Evolutionary conservation across 2,329 filamentous ascomycete species (phyloP).

Genomic region (Aspergillus glaucus): DNA sequence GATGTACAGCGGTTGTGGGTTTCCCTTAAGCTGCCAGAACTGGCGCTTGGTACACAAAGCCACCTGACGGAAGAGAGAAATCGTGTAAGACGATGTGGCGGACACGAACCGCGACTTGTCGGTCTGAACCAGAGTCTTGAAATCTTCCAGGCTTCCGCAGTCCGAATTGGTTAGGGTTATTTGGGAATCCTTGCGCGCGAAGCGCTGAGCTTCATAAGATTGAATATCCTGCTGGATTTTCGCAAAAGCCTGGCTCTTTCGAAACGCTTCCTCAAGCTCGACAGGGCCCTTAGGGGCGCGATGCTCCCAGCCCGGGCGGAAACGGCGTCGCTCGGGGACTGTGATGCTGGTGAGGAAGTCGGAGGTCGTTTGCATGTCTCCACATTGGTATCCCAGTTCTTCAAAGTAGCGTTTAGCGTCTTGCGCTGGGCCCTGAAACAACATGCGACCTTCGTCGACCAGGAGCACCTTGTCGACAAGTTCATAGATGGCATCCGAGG

Average conservation of each 20-base stretch:
- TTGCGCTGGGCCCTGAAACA: slow-evolving; percentile 53
- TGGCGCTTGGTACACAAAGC: slow-evolving; percentile 55
- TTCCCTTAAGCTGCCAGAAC: slow-evolving; percentile 67
- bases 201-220: slow-evolving; percentile 45
- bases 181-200: slow-evolving; percentile 32
- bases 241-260: slow-evolving; percentile 52
- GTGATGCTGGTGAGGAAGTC: slow-evolving; percentile 69
- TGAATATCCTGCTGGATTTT: slow-evolving; percentile 53
- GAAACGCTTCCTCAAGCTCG: slow-evolving; percentile 62
- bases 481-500: slow-evolving; percentile 58
- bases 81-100: slow-evolving; percentile 65
- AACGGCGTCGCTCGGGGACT: slow-evolving; percentile 59
- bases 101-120: slow-evolving; percentile 48
- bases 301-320: slow-evolving; percentile 56
- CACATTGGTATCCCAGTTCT: slow-evolving; percentile 53
- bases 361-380: slow-evolving; percentile 58
- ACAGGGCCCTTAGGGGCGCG: slow-evolving; percentile 59
- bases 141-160: slow-evolving; percentile 32
- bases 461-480: slow-evolving; percentile 70
- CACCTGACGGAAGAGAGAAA: slow-evolving; percentile 65
- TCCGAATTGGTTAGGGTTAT: slow-evolving; percentile 39
- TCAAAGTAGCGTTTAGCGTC: slow-evolving; percentile 58
- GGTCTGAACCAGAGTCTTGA: slow-evolving; percentile 56
- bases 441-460: slow-evolving; percentile 61
- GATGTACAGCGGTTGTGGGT: slow-evolving; percentile 63